Conservation (phyloP, 2,329 filamentous ascomycete genomes). For the Diplodia seriata region DNA sequence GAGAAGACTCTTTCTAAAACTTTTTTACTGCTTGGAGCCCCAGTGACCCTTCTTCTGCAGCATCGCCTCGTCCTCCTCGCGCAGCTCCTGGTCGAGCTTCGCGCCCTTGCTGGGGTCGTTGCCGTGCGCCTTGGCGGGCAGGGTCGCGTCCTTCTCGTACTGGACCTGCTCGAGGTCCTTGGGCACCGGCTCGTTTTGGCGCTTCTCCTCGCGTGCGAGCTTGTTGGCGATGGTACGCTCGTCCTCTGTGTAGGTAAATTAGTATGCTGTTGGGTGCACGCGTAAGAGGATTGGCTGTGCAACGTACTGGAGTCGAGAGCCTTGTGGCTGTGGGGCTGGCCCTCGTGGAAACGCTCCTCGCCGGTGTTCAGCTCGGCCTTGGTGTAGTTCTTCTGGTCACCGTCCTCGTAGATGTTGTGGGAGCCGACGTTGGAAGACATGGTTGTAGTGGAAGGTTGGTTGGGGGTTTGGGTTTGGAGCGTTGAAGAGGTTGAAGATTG, state of each 20-base stretch:
- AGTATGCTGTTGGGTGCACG: too few relatives aligned
- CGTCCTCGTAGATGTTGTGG: conserved; percentile 72
- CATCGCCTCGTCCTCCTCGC: conserved; percentile 71
- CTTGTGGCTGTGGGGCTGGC: conserved; percentile 71
- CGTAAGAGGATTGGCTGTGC: background rate
- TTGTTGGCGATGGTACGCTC: conserved; percentile 75
- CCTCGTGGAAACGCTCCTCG: conserved; percentile 72
- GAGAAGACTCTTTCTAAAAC: background rate
- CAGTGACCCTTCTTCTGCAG: conserved; percentile 66
- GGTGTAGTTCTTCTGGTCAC: conserved; percentile 74
- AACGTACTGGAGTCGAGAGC: conserved; percentile 73
- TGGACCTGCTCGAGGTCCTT: conserved; percentile 46
- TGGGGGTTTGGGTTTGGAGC: background rate
- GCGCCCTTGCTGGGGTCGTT: conserved; percentile 77
- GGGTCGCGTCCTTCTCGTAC: conserved; percentile 66
- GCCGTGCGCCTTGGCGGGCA: conserved; percentile 69
- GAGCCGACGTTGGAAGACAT: conserved; percentile 73
- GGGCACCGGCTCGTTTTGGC: conserved; percentile 51
- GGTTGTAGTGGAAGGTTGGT: conserved; percentile 3
- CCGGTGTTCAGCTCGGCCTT: conserved; percentile 57
- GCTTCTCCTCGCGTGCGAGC: conserved; percentile 67
- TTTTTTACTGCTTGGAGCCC: conserved; percentile 31
- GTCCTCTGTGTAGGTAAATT: conserved; percentile 61
- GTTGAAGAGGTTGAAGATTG: background rate
- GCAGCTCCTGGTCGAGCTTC: conserved; percentile 72